phyloP scores from a whole-genome alignment of 106 monocot species.

The Allium fistulosum region DNA sequence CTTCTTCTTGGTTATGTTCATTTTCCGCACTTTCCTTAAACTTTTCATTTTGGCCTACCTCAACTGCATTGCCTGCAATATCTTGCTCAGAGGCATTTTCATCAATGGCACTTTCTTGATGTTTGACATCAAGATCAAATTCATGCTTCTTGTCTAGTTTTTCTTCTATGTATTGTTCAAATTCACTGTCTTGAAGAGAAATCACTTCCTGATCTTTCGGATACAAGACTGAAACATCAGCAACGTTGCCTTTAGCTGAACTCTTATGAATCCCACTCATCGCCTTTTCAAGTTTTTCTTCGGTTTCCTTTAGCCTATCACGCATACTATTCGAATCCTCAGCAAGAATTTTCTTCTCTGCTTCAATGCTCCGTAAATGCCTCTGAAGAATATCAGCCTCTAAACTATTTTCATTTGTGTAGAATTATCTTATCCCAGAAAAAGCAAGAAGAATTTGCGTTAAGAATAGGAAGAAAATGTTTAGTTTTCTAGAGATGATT shows the following conservation, averaged over 20 bases:
- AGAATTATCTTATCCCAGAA: neutral
- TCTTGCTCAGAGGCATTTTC: no score
- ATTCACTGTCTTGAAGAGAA: neutral
- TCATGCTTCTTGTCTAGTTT: no score
- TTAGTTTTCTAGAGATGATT: neutral
- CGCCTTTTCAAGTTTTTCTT: slow-evolving; percentile 13
- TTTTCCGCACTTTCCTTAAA: neutral
- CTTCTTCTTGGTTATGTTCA: neutral
- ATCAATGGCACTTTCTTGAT: no score
- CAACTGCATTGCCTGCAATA: neutral
- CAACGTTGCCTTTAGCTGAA: neutral
- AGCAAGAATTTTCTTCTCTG: slow-evolving; percentile 14
- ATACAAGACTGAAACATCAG: slow-evolving; percentile 5
- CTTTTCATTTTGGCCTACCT: neutral
- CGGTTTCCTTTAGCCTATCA: slow-evolving; percentile 14
- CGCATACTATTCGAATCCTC: slow-evolving; percentile 11
- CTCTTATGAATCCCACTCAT: neutral
- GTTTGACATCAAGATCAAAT: no score
- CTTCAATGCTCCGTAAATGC: slow-evolving; percentile 17
- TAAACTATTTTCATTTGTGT: neutral
- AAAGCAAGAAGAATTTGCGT: neutral
- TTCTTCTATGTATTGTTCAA: no score
- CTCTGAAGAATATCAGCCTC: slow-evolving; percentile 21
- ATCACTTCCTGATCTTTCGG: neutral
- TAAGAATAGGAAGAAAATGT: neutral